Percentiles rank a stretch among this genome's conserved stretches.
phyloP scores from a whole-genome alignment of 768 basidiomycete genomes.

The Trametes elegans region DNA sequence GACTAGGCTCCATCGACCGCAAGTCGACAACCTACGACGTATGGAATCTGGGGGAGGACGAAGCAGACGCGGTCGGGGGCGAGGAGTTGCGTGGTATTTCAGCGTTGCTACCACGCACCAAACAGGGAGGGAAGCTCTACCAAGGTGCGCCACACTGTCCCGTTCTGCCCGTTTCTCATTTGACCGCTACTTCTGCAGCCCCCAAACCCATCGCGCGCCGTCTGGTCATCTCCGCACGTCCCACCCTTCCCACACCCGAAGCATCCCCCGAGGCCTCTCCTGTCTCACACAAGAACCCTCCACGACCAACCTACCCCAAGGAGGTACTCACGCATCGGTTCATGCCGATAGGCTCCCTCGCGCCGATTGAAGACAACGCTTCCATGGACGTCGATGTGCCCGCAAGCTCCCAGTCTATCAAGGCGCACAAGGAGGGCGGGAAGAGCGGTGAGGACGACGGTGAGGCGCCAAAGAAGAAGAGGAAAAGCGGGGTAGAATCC shows the following conservation, averaged over 20 bases:
- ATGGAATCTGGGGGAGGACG: constrained; percentile 55
- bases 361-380: constrained; percentile 25
- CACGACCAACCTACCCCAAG: constrained; percentile 54
- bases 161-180: not conserved
- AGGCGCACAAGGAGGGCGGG: not conserved
- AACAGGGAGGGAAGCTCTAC: constrained; percentile 57
- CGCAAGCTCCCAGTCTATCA: not conserved
- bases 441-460: not conserved
- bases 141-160: constrained; percentile 39
- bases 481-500: constrained; percentile 47
- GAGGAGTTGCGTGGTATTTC: constrained; percentile 63
- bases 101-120: constrained; percentile 63
- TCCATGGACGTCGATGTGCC: constrained; percentile 27
- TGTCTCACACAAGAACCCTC: constrained; percentile 44
- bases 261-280: constrained; percentile 17
- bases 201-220: constrained; percentile 58
- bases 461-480: constrained; percentile 33
- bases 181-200: constrained; percentile 36
- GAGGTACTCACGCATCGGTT: constrained; percentile 64
- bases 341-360: constrained; percentile 56
- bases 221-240: constrained; percentile 54
- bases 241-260: constrained; percentile 32
- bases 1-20: constrained; percentile 48
- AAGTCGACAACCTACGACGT: constrained; percentile 61
- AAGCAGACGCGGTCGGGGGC: constrained; percentile 43